Conservation (phyloP, 768 basidiomycete genomes). For the Crucibulum laeve region DNA sequence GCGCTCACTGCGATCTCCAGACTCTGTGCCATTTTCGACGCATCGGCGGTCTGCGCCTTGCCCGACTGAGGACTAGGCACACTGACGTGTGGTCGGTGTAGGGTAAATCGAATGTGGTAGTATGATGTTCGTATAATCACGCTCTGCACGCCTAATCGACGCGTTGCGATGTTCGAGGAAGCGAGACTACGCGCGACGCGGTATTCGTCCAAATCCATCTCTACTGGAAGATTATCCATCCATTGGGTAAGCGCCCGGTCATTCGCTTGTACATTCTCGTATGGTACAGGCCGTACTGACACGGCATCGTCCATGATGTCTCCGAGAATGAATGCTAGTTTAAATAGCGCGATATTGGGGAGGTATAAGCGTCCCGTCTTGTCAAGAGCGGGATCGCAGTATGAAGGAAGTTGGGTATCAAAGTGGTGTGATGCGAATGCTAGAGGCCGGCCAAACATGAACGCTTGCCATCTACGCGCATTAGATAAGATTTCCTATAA, state of each 20-base stretch:
- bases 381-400: slow-evolving; percentile 60
- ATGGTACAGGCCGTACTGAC: slow-evolving; percentile 74
- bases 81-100: slow-evolving; percentile 75
- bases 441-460: slow-evolving; percentile 79
- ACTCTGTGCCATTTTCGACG: slow-evolving; percentile 48
- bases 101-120: slow-evolving; percentile 80
- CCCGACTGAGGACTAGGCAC: slow-evolving; percentile 21
- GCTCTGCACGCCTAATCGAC: slow-evolving; percentile 75
- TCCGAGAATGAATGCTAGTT: slow-evolving; percentile 73
- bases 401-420: slow-evolving; percentile 73
- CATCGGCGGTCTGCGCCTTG: slow-evolving; percentile 27
- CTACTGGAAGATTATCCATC: slow-evolving; percentile 72
- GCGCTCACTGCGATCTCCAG: slow-evolving; percentile 72
- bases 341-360: slow-evolving; percentile 73
- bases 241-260: slow-evolving; percentile 70
- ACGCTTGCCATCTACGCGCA: slow-evolving; percentile 72
- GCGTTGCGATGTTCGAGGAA: slow-evolving; percentile 50
- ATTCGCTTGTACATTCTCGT: slow-evolving; percentile 67
- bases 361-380: slow-evolving; percentile 62
- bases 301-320: slow-evolving; percentile 85
- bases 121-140: slow-evolving; percentile 75
- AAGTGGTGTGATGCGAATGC: slow-evolving; percentile 78
- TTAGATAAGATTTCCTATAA: slow-evolving; percentile 6
- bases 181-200: slow-evolving; percentile 69
- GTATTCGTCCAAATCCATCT: slow-evolving; percentile 75